A percentile compares a stretch with the other conserved stretches of the same genome.
phyloP scores from a whole-genome alignment of 2,329 filamentous ascomycete genomes.

The Talaromyces verruculosus region DNA sequence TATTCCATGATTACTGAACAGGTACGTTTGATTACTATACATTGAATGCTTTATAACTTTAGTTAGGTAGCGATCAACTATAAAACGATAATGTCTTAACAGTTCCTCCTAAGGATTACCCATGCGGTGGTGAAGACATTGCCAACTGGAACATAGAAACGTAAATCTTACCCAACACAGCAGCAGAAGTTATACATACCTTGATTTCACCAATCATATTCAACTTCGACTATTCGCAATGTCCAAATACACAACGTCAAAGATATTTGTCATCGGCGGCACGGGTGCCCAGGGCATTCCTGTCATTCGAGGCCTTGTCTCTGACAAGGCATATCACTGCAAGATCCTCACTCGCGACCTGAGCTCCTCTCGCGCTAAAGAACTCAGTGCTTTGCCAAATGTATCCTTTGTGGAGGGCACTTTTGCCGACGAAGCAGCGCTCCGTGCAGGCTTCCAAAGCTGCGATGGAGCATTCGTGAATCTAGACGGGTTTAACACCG shows the following conservation, averaged over 20 bases:
- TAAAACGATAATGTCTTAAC: neutral
- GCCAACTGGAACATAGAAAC: neutral
- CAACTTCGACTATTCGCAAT: neutral
- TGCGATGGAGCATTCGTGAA: slow-evolving; percentile 46
- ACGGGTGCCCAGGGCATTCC: slow-evolving; percentile 3
- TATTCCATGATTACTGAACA: neutral
- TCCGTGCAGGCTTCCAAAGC: neutral
- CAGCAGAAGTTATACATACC: neutral
- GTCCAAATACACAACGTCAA: neutral
- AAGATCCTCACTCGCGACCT: slow-evolving; percentile 1
- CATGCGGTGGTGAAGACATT: neutral
- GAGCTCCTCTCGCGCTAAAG: neutral
- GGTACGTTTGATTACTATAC: neutral
- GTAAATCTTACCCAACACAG: neutral
- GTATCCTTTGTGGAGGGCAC: neutral
- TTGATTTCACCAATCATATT: neutral
- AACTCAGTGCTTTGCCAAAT: neutral
- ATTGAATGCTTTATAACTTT: neutral
- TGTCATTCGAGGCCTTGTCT: neutral
- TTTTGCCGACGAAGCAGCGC: neutral
- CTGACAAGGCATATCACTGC: neutral
- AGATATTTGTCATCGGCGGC: slow-evolving; percentile 16
- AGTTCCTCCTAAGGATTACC: neutral
- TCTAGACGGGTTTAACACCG: slow-evolving; percentile 55
- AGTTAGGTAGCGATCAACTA: neutral